phyloP scores from a whole-genome alignment of 768 basidiomycete genomes.

The Cystobasidium onofrii region DNA sequence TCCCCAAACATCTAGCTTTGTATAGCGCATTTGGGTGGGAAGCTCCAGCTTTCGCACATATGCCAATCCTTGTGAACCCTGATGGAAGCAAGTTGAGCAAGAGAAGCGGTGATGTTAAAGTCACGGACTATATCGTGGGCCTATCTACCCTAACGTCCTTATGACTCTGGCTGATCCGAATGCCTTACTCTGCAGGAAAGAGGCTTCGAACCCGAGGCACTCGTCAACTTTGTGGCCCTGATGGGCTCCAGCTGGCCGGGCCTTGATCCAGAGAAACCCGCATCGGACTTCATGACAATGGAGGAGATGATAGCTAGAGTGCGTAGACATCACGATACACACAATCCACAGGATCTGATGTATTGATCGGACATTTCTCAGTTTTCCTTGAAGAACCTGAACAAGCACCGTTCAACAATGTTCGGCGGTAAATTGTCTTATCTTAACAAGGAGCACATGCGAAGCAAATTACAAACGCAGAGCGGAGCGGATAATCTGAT shows the following conservation, averaged over 20 bases:
- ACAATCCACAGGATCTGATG: background rate
- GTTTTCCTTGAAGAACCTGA: conserved; percentile 70
- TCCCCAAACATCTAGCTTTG: conserved; percentile 80
- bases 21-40: conserved; percentile 66
- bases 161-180: background rate
- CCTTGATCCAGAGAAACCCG: conserved; percentile 43
- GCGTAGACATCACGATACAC: conserved; percentile 27
- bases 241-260: conserved; percentile 74
- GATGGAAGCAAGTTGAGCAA: conserved; percentile 95
- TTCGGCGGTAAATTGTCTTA: conserved; percentile 72
- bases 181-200: conserved; percentile 54
- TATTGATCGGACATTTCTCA: conserved; percentile 41
- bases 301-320: conserved; percentile 63
- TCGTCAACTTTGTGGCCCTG: conserved; percentile 86
- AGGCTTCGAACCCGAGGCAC: conserved; percentile 81
- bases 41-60: conserved; percentile 77
- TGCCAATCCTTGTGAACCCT: conserved; percentile 78
- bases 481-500: conserved; percentile 55
- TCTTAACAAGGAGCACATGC: conserved; percentile 78
- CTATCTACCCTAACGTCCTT: background rate
- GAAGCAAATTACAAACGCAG: conserved; percentile 52
- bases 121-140: conserved; percentile 57
- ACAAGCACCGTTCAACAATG: conserved; percentile 73
- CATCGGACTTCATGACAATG: conserved; percentile 44
- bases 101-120: conserved; percentile 77